A percentile compares a stretch with the other conserved stretches of the same genome.
Evolutionary conservation across 106 monocot species (phyloP).

Genomic region (Ottelia alismoides): DNA sequence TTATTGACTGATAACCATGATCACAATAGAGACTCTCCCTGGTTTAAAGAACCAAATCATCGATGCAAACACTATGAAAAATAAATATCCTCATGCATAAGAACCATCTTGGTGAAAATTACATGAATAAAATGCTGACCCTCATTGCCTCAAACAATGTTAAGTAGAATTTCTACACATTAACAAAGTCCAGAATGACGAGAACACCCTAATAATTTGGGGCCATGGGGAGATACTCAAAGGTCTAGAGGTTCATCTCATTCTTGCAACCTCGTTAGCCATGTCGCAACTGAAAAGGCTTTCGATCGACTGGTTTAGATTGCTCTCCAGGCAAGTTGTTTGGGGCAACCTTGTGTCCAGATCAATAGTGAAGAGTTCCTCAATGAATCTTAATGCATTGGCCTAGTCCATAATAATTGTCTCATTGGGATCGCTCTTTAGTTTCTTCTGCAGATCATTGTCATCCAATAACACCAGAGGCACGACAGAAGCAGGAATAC

Average conservation of each 20-base stretch:
- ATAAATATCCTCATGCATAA: no score
- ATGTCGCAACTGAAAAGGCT: conserved; percentile 22
- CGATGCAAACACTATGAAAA: no score
- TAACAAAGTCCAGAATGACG: no score
- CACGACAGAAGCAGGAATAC: conserved; percentile 13
- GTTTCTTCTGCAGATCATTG: no score
- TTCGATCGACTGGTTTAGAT: conserved; percentile 18
- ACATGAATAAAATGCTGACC: no score
- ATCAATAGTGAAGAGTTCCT: conserved; percentile 37
- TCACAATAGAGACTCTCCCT: no score
- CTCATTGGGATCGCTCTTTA: conserved; percentile 25
- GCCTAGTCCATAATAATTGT: conserved; percentile 12
- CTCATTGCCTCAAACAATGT: no score
- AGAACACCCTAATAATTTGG: not conserved
- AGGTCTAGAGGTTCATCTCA: conserved; percentile 48
- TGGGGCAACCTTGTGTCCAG: conserved; percentile 33
- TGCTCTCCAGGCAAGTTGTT: conserved; percentile 29
- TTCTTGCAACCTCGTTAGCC: conserved; percentile 19
- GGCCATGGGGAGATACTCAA: conserved; percentile 36
- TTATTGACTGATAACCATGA: no score
- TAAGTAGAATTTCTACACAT: no score
- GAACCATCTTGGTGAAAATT: no score
- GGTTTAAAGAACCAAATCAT: no score
- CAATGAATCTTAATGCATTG: conserved; percentile 16
- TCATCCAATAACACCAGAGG: no score